A percentile compares a stretch with the other conserved stretches of the same genome.
Evolutionary conservation across 176 grass and related monocot species (phyloP).

Genomic region (Calamus simplicifolius): DNA sequence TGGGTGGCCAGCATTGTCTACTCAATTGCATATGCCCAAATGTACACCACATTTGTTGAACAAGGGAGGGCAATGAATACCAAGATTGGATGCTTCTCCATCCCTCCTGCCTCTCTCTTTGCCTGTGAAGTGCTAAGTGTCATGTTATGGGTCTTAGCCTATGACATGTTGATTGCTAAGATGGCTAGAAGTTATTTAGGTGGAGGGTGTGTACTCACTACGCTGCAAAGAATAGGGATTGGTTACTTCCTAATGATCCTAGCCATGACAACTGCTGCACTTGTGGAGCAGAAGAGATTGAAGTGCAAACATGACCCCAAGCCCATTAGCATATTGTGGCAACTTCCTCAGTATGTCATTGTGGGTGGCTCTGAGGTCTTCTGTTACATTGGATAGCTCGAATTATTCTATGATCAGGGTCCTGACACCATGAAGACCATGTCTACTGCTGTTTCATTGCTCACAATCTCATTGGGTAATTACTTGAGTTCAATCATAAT

Average conservation of each 20-base stretch:
- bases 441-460: conserved; percentile 39
- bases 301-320: conserved; percentile 13
- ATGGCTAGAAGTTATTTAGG: conserved; percentile 13
- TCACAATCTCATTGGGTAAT: conserved; percentile 60
- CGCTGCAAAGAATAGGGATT: conserved; percentile 55
- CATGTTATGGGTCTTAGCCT: conserved; percentile 47
- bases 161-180: conserved; percentile 48
- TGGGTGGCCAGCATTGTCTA: conserved; percentile 52
- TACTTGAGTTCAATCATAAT: conserved; percentile 71
- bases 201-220: conserved; percentile 24
- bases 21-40: conserved; percentile 51
- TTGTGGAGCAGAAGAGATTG: conserved; percentile 56
- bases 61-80: conserved; percentile 58
- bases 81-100: conserved; percentile 31
- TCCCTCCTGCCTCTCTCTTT: conserved; percentile 48
- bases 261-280: conserved; percentile 52
- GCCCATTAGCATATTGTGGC: conserved; percentile 50
- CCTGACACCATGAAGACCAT: conserved; percentile 81
- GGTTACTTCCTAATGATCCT: conserved; percentile 63
- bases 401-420: conserved; percentile 75
- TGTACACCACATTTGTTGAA: conserved; percentile 75
- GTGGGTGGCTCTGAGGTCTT: conserved; percentile 58
- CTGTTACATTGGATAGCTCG: conserved; percentile 45
- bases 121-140: conserved; percentile 55
- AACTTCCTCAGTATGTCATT: conserved; percentile 68